Percentiles rank a stretch among this genome's conserved stretches.
phyloP scores from a whole-genome alignment of 352 stramenopile species.

The Lagenidium giganteum region DNA sequence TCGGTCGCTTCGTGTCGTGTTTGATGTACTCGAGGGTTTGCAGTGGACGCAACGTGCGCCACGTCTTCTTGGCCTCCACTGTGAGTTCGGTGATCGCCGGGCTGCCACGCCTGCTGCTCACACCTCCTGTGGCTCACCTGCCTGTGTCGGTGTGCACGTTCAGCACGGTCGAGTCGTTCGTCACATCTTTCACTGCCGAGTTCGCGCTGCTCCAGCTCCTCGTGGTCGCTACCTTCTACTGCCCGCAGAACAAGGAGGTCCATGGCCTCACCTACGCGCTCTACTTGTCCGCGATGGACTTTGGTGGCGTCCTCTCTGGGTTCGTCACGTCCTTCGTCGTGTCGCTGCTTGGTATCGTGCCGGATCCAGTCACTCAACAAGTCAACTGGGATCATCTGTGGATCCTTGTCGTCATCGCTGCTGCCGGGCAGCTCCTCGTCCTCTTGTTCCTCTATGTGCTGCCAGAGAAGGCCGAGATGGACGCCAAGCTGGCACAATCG shows the following conservation, averaged over 20 bases:
- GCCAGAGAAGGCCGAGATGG: slow-evolving; percentile 36
- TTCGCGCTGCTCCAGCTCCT: slow-evolving; percentile 59
- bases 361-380: slow-evolving; percentile 27
- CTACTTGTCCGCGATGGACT: slow-evolving; percentile 69
- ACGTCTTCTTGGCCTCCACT: slow-evolving; percentile 58
- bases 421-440: slow-evolving; percentile 41
- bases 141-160: slow-evolving; percentile 54
- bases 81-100: slow-evolving; percentile 36
- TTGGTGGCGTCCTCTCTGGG: slow-evolving; percentile 55
- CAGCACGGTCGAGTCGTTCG: slow-evolving; percentile 43
- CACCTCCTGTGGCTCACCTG: slow-evolving; percentile 31
- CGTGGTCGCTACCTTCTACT: slow-evolving; percentile 64
- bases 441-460: slow-evolving; percentile 46
- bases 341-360: slow-evolving; percentile 33
- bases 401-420: slow-evolving; percentile 37
- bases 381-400: slow-evolving; percentile 44
- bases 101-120: slow-evolving; percentile 40
- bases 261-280: slow-evolving; percentile 63
- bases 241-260: slow-evolving; percentile 26
- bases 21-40: slow-evolving; percentile 50
- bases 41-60: slow-evolving; percentile 33
- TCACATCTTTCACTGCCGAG: slow-evolving; percentile 54
- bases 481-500: background rate
- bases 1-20: slow-evolving; percentile 49
- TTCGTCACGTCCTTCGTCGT: slow-evolving; percentile 37